Base-by-base conservation (phyloP, 1,284 basidiomycete species). In the Apiotrichum veenhuisii region DNA sequence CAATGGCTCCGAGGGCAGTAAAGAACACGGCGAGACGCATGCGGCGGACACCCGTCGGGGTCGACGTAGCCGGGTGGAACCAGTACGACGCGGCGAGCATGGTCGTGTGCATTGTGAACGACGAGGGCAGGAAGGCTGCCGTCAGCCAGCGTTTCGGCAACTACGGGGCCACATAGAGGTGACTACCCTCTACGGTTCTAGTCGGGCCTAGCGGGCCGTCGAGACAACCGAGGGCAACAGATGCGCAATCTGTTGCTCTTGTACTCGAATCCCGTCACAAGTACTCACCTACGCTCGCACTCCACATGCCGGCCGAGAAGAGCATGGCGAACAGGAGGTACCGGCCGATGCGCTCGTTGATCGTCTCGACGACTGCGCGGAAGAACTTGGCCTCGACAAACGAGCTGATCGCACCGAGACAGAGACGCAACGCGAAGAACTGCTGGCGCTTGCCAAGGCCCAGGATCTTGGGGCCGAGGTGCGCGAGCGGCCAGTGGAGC, bases 221-320 rank as follows among this genome's bases (percentile, higher is more conserved):
- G 7, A 38, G 14, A 38, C 37, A n/a, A n/a, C 8, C n/a, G n/a
- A n/a, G n/a, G n/a, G n/a, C n/a, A n/a, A n/a, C n/a, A n/a, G n/a
- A n/a, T n/a, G n/a, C n/a, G n/a, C n/a, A n/a, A n/a, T n/a, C n/a
- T n/a, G n/a, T 38, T 38, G 37, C 37, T 38, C 17, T n/a, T 15
- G 37, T 38, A 38, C 37, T 38, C 37, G 37, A 8, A 8, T 20
- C 9, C 40, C 22, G n/a, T n/a, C n/a, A n/a, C n/a, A n/a, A n/a
- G 40, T 41, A 73, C 81, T 64, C 68, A 91, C 92, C 85, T 42
- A 87, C 81, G 43, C 91, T 84, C 7, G 94, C 89, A 64, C 85
- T 89, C 87, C 89, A 97, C 88, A 98, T 91, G 57, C 93, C 96
- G 11, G 94, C 87, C 66, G 86, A 93, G 67, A 87, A 84, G 40